Base-by-base conservation (phyloP, 192 early-diverging fungal species). In the Podila epigama region DNA sequence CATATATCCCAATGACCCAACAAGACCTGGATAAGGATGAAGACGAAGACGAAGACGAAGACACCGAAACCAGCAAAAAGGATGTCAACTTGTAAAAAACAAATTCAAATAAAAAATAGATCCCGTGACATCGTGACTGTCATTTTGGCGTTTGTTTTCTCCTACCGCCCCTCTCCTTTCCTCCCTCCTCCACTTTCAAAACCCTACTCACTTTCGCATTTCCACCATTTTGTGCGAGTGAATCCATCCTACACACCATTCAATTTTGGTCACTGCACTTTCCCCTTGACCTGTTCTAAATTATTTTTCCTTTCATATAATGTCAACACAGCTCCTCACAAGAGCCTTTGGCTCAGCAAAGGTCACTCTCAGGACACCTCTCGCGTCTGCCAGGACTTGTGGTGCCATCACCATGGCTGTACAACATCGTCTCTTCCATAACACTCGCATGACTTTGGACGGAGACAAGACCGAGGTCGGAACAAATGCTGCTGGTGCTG, bases 1-100 rank as follows among this genome's bases (percentile, higher is more conserved):
- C 72, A 3, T 75, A 75, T 39, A 75, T 75, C 42, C 72, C 72
- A 32, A 75, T 75, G 72, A 75, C 72, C 25, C 72, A 75, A 31
- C 58, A 75, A 32, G 70, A 65, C 48, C 27, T 60, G 10, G 54
- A 67, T 28, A 34, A 39, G 2, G 58, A 75, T 2, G 50, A 60
- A 25, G 54, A 37, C 7, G 59, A 53, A 9, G 58, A 50, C 59
- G 51, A 51, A 41, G 60, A 68, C 57, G 48, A 48, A 2, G 20
- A 22, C 44, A 48, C 20, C 44, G 7, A 48, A 22, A 48, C n/a
- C 42, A 20, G 18, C 20, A 20, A 16, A 39, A 39, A 9, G 7
- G 37, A 9, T 39, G 7, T 39, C 13, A 9, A 9, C 13, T 39
- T 39, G 13, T 39, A 39, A 9, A 6, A 6, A 13, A 39, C 37